Evolutionary conservation across 805 yeast species (phyloP).

Genomic region (Torulaspora franciscae): DNA sequence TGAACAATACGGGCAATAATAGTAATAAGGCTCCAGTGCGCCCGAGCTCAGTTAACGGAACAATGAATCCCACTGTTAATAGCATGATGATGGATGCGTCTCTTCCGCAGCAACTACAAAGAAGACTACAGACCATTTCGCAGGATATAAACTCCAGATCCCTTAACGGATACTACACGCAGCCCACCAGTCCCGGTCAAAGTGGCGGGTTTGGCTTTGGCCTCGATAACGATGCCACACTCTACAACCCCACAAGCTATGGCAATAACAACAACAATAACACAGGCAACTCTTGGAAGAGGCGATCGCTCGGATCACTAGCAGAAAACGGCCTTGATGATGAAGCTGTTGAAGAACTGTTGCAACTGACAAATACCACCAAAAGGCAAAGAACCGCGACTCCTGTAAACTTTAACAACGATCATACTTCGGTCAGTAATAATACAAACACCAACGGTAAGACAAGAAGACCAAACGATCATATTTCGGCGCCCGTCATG

Average conservation of each 20-base stretch:
- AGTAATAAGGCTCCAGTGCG: slow-evolving; percentile 5
- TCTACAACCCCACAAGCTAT: slow-evolving; percentile 11
- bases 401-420: slow-evolving; percentile 11
- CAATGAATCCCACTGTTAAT: slow-evolving; percentile 15
- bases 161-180: slow-evolving; percentile 31
- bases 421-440: not conserved
- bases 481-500: slow-evolving; percentile 4
- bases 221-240: slow-evolving; percentile 13
- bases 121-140: slow-evolving; percentile 25
- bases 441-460: slow-evolving; percentile 2
- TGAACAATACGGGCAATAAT: slow-evolving; percentile 8
- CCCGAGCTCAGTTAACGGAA: slow-evolving; percentile 5
- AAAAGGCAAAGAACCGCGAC: slow-evolving; percentile 21
- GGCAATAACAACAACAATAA: slow-evolving; percentile 2
- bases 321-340: slow-evolving; percentile 28
- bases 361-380: slow-evolving; percentile 27
- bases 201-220: slow-evolving; percentile 20
- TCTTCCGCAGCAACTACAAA: slow-evolving; percentile 30
- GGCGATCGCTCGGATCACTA: slow-evolving; percentile 27
- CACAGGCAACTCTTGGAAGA: slow-evolving; percentile 19
- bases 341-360: slow-evolving; percentile 30
- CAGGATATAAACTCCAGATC: slow-evolving; percentile 29
- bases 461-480: slow-evolving; percentile 4
- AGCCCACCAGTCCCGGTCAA: slow-evolving; percentile 33
- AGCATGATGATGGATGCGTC: slow-evolving; percentile 23